Percentiles rank a stretch among this genome's conserved stretches.
Conservation (phyloP, 306 rosid genomes). For the Vicia faba region DNA sequence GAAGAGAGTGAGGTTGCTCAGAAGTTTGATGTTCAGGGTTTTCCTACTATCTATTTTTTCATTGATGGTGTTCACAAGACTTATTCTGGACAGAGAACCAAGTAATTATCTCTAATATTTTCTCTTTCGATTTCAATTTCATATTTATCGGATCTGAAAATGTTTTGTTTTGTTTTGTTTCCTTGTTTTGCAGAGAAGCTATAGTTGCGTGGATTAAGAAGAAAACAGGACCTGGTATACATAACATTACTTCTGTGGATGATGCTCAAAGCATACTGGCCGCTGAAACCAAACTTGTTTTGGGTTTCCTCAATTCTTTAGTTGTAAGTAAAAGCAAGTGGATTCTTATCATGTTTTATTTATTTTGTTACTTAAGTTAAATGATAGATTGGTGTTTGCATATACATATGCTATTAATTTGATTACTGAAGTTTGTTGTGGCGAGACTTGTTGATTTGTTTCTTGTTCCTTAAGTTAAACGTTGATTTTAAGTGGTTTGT, state of each 20-base stretch:
- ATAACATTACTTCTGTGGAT: conserved; percentile 76
- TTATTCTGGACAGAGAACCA: conserved; percentile 76
- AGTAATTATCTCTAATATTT: conserved; percentile 46
- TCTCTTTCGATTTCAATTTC: background rate
- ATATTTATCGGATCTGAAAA: conserved; percentile 15
- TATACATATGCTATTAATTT: conserved; percentile 8
- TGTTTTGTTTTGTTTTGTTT: background rate
- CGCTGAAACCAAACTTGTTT: conserved; percentile 73
- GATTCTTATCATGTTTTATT: background rate
- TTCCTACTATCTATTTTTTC: conserved; percentile 76
- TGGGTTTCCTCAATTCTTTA: conserved; percentile 87
- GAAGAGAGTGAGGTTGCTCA: conserved; percentile 84
- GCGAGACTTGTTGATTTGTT: background rate
- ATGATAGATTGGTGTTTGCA: background rate
- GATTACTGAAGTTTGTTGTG: background rate
- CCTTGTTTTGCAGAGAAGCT: conserved; percentile 58
- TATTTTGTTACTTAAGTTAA: background rate
- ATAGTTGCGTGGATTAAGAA: conserved; percentile 93
- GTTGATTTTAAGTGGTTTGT: background rate
- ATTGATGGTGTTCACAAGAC: conserved; percentile 76
- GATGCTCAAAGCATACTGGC: conserved; percentile 72
- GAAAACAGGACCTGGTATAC: conserved; percentile 87
- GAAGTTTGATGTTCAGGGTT: conserved; percentile 83
- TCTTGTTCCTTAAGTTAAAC: background rate
- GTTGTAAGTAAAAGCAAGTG: conserved; percentile 60